Evolutionary conservation across 2,329 filamentous ascomycete genomes (phyloP), one percentile per base, ranked within the genome.

Genomic region (Pseudocercospora musae): DNA sequence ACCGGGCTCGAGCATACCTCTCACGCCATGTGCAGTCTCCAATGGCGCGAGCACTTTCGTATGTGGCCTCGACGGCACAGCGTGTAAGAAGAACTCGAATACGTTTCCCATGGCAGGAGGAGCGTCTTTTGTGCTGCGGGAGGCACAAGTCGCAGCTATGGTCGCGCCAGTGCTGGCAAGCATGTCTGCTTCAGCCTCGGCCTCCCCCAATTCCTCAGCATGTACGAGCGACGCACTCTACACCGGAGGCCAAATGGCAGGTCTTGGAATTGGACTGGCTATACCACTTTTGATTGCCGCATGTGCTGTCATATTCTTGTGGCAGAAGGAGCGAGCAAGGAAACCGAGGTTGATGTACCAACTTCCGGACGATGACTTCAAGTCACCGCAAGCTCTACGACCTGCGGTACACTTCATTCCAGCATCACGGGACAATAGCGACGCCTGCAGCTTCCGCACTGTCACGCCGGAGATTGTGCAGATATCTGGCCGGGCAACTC

Each of bases 311-410:
- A 23, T 72, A 48, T 61, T 69, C 50, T 42, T 71, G 11, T 63
- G 58, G 56, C 58, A 55, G 67, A 71, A 57, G 68, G 64, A 60
- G 58, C 62, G 48, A 62, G 27, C 59, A 59, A 59, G 64, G 57
- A 29, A 57, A 25, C 72, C 69, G 13, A 72, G 69, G 48, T 65
- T 72, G 13, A 73, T 74, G 68, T 75, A 74, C 61, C 68, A 68
- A 31, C 63, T 73, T 1, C 73, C 73, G 11, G 72, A 74, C 62
- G 64, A 71, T 21, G 52, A 71, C 46, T 62, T 53, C 60, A 70
- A 66, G 61, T 65, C 48, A 44, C 65, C 60, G n/a, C 65, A 62
- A n/a, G 61, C 62, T 13, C 44, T 48, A 27, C 56, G 53, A 23
- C 55, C 52, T 40, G 55, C 58, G 21, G 55, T 62, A 4, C 58